Base-by-base conservation (phyloP, 1,284 basidiomycete species). In the Xerocomus nothofagi region DNA sequence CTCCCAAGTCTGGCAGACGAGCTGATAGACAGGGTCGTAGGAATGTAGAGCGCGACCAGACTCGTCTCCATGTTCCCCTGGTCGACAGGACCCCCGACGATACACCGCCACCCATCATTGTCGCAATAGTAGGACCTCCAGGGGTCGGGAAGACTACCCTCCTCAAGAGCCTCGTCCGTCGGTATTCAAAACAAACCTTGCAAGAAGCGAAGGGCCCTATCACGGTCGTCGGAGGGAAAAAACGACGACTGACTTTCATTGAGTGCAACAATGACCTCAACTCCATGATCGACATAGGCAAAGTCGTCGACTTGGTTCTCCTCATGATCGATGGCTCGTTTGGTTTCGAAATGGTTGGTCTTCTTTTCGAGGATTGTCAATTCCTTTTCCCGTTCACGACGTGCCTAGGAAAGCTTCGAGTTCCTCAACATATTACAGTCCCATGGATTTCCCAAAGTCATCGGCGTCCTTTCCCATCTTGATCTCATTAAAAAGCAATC, bases 341-440 rank as follows among this genome's bases (percentile, higher is more conserved):
- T 69, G 96, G 96, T 1, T 97, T 99, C 61, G 96, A 99, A 73
- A 99, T 99, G 97, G 93, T 92, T 99, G 97, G 93, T 92, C 56
- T 55, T 82, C 60, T 15, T 8, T 29, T 18, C 11, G 6, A 10
- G 1, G 12, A 29, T 18, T 7, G 4, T 1, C 3, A 0, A 1
- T 3, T 17, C 6, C 32, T 1, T 11, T 37, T 20, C 17, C 39
- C 49, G 18, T 18, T 36, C 18, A 38, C 53, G 24, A 47, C 40
- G 24, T 45, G 27, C 33, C 3, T 62, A 96, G 93, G 97, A 99
- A 86, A 96, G 93, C 0, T 99, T 99, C 66, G 96, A 99, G 71
- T 98, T 98, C 57, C 84, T 99, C 53, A 99, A 98, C 60, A 86
- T 98, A 55, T 84, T 99, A 24, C 95, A 98, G 73, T 82, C 93